These are phyloP conservation scores for Stemphylium vesicarium DNA, from an alignment of 2,329 filamentous ascomycete genomes.

Conservation along the genomic window DNA sequence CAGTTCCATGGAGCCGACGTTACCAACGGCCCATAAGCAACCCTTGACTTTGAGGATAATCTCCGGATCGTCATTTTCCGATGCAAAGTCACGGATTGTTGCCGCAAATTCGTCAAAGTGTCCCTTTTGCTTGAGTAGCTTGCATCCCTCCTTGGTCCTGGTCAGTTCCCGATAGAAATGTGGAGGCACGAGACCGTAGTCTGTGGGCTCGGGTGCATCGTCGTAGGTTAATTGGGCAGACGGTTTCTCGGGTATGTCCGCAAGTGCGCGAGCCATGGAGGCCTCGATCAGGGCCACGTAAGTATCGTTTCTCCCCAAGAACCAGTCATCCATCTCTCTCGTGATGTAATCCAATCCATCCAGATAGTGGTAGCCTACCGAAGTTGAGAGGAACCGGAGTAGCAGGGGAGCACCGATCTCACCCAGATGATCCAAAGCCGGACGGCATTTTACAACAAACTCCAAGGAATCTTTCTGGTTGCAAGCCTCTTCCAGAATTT, in stretches of 20 bases:
- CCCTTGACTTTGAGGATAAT: slow-evolving; percentile 93
- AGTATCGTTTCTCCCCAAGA: slow-evolving; percentile 93
- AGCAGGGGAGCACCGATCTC: slow-evolving; percentile 95
- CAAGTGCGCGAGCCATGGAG: slow-evolving; percentile 85
- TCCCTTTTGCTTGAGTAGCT: slow-evolving; percentile 86
- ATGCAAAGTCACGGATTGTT: slow-evolving; percentile 85
- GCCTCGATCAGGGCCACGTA: slow-evolving; percentile 95
- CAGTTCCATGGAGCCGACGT: slow-evolving; percentile 97
- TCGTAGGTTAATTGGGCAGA: slow-evolving; percentile 54
- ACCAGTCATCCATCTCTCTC: slow-evolving; percentile 99
- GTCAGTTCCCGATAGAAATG: slow-evolving; percentile 98
- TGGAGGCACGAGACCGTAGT: slow-evolving; percentile 75
- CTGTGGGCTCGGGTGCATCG: slow-evolving; percentile 55
- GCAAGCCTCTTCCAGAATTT: slow-evolving; percentile 96
- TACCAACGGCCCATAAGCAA: slow-evolving; percentile 96
- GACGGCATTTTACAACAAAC: slow-evolving; percentile 95
- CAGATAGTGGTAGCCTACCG: slow-evolving; percentile 95
- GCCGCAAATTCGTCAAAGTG: slow-evolving; percentile 93
- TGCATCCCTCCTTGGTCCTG: slow-evolving; percentile 89
- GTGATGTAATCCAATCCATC: slow-evolving; percentile 98
- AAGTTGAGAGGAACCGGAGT: slow-evolving; percentile 91
- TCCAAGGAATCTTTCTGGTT: slow-evolving; percentile 90
- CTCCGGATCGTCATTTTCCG: slow-evolving; percentile 84
- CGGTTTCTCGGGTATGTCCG: slow-evolving; percentile 63
- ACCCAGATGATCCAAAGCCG: slow-evolving; percentile 90